phyloP scores from a whole-genome alignment of 108 stramenopile species.

The Pseudonitzschia pungens region DNA sequence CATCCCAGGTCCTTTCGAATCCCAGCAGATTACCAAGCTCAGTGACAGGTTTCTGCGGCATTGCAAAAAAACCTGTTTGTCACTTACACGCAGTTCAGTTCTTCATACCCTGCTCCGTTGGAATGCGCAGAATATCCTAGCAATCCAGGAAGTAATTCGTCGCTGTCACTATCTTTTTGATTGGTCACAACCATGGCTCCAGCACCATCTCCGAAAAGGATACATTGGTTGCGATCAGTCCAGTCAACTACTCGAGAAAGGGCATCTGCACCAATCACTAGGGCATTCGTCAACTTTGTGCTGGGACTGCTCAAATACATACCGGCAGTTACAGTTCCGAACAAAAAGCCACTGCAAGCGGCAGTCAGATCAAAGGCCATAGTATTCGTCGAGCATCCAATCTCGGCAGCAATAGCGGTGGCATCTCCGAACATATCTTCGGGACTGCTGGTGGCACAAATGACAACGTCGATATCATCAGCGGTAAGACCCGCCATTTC shows the following conservation, averaged over 20 bases:
- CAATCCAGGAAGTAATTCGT: conserved; percentile 51
- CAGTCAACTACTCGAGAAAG: conserved; percentile 94
- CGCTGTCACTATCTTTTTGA: conserved; percentile 36
- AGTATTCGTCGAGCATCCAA: conserved; percentile 73
- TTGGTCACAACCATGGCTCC: conserved; percentile 91
- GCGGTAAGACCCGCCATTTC: conserved; percentile 65
- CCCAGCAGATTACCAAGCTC: too few species aligned
- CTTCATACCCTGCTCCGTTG: conserved; percentile 84
- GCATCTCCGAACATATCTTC: conserved; percentile 98
- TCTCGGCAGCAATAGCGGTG: conserved; percentile 70
- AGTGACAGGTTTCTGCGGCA: too few species aligned
- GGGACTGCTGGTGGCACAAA: conserved; percentile 88
- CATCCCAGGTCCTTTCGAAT: too few species aligned
- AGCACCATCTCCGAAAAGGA: conserved; percentile 96
- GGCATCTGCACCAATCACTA: conserved; percentile 94
- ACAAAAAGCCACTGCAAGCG: conserved; percentile 95
- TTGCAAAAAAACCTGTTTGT: neutral
- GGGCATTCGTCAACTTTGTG: conserved; percentile 61
- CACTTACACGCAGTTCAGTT: conserved; percentile 85
- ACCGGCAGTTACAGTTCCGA: conserved; percentile 89
- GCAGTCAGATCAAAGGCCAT: conserved; percentile 96
- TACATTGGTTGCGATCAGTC: conserved; percentile 94
- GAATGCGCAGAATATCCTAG: conserved; percentile 92
- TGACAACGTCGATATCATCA: conserved; percentile 85
- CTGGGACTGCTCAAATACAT: conserved; percentile 72